phyloP scores from a whole-genome alignment of 106 monocot genomes.

The Agapanthus africanus region DNA sequence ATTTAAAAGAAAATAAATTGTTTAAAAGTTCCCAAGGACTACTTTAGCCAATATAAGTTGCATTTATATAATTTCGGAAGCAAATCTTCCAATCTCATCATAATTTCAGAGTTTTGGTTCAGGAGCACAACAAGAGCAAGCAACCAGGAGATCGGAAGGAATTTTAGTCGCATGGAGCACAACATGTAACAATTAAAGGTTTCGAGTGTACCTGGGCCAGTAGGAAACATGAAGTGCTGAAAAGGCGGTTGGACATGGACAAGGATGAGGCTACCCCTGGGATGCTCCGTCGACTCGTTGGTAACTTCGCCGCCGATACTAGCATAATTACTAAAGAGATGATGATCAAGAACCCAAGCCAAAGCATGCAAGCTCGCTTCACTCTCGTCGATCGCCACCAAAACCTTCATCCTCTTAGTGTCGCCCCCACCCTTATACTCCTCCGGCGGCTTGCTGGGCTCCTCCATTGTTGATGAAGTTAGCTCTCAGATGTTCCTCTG shows the following conservation, averaged over 20 bases:
- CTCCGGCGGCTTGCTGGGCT: not conserved
- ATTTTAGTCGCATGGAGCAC: too few relatives aligned
- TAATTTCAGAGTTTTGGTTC: too few relatives aligned
- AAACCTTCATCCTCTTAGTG: conserved; percentile 3
- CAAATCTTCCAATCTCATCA: too few relatives aligned
- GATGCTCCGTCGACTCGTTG: not conserved
- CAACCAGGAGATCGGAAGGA: too few relatives aligned
- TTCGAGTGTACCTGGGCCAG: conserved; percentile 11
- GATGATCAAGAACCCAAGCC: conserved; percentile 6
- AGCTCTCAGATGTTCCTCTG: too few relatives aligned
- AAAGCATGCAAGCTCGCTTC: conserved; percentile 17
- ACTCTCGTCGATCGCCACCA: conserved; percentile 12
- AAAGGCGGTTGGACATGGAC: conserved; percentile 14
- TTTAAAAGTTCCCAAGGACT: too few relatives aligned
- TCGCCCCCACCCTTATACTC: not conserved
- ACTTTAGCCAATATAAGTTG: too few relatives aligned
- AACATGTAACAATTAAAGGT: too few relatives aligned
- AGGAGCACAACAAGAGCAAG: too few relatives aligned
- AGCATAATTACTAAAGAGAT: not conserved
- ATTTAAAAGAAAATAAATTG: too few relatives aligned
- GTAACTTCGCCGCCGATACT: not conserved
- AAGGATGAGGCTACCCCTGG: not conserved
- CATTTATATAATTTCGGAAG: too few relatives aligned
- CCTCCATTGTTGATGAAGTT: conserved; percentile 7
- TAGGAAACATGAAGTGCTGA: conserved; percentile 3